Evolutionary conservation across 2,329 filamentous ascomycete genomes (phyloP).

Genomic region (Shiraia bambusicola): DNA sequence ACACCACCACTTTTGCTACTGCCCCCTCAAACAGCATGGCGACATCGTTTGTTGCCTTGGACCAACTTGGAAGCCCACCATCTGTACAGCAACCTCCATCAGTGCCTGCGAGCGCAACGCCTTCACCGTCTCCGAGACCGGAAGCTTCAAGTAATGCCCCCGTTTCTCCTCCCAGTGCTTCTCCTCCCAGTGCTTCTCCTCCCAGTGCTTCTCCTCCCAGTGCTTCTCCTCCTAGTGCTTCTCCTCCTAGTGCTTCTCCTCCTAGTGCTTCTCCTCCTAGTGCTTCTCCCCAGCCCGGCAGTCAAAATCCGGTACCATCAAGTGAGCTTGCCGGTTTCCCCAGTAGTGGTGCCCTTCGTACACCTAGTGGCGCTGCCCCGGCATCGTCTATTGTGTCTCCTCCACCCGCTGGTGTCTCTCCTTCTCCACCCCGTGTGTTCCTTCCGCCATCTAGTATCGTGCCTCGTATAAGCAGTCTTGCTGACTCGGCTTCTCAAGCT

Average conservation of each 20-base stretch:
- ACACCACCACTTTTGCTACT: constrained; percentile 8
- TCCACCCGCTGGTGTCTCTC: constrained; percentile 2
- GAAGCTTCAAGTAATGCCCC: constrained; percentile 9
- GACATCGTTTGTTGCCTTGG: not conserved
- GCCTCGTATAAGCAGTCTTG: constrained; percentile 20
- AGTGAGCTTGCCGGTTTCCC: not conserved
- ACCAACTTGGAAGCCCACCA: not conserved
- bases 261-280: constrained; percentile 18
- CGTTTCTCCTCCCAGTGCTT: constrained; percentile 14
- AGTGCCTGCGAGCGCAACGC: constrained; percentile 3
- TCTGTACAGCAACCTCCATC: constrained; percentile 2
- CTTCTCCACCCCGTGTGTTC: not conserved
- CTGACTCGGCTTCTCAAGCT: constrained; percentile 27
- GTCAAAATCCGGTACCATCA: constrained; percentile 8
- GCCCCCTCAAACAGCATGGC: constrained; percentile 5
- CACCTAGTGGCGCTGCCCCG: not conserved
- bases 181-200: too few relatives aligned
- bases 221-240: constrained; percentile 16
- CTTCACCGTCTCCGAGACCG: constrained; percentile 9
- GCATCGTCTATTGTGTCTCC: not conserved
- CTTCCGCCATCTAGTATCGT: constrained; percentile 8
- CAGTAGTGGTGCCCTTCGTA: not conserved
- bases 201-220: constrained; percentile 16
- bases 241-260: constrained; percentile 15
- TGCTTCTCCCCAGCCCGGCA: constrained; percentile 13